Base-by-base conservation (phyloP, 2,329 filamentous ascomycete genomes). In the Neofusicoccum laricinum region DNA sequence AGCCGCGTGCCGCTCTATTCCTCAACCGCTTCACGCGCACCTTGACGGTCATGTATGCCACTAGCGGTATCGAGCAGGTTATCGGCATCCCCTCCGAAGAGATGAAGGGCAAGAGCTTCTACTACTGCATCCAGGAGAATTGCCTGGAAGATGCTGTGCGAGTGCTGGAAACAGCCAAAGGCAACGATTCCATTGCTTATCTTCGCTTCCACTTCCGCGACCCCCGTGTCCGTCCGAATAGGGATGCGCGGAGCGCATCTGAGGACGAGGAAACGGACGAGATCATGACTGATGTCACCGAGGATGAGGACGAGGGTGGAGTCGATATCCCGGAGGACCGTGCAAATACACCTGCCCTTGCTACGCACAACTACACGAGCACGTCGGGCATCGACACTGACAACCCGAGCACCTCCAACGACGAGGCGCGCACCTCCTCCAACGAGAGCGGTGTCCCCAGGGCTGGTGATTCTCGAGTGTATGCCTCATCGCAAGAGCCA, bases 161-260 rank as follows among this genome's bases (percentile, higher is more conserved):
- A 67, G 93, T 90, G 70, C 78, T 96, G 36, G 92, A 96, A 76
- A 90, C 90, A 68, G 92, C 92, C 21, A 96, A 96, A 74, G 89
- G 90, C 32, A 96, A 96, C 70, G 91, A 96, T 74, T 96, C 92
- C 1, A 95, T 96, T 71, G 92, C 92, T 1, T 96, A 96, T 71
- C 81, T 96, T 65, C 89, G 92, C 17, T 96, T 96, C 75, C 91
- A 88, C 85, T 94, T 90, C 71, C 85, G 90, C 61, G 89, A 95
- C 72, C 91, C 91, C 17, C 83, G 89, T 34, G 30, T 41, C 15
- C 38, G 38, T 21, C 53, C 59, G 12, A 83, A 77, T 62, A 78
- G 80, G 58, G 68, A 72, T 14, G 69, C 71, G 4, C 70, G 70
- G 32, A 83, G 85, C 63, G 82, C 85, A 58, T 77, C 82, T 11